Evolutionary conservation across 208 protist genomes (phyloP).

Genomic region (Pavlovales sp.): DNA sequence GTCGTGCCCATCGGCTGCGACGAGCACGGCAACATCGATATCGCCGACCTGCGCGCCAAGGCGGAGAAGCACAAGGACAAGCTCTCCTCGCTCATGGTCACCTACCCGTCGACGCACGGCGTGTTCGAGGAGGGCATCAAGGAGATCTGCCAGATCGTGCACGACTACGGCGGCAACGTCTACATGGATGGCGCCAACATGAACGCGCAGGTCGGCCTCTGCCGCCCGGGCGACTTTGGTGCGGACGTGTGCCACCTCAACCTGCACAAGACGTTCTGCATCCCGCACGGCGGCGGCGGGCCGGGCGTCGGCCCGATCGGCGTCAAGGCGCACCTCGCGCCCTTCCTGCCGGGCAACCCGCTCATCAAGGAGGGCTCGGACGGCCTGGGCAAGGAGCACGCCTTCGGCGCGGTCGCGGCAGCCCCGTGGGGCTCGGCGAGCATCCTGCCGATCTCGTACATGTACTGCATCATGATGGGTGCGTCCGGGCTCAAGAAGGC

Average conservation of each 20-base stretch:
- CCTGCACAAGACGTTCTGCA: conserved; percentile 97
- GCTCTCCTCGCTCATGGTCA: conserved; percentile 91
- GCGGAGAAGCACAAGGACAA: conserved; percentile 80
- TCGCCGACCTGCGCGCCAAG: conserved; percentile 79
- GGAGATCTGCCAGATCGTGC: conserved; percentile 72
- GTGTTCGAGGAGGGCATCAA: conserved; percentile 90
- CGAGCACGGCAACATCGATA: conserved; percentile 80
- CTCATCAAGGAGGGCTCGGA: conserved; percentile 57
- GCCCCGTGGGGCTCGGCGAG: conserved; percentile 83
- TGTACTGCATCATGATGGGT: conserved; percentile 77
- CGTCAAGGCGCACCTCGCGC: conserved; percentile 64
- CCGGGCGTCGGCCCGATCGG: conserved; percentile 95
- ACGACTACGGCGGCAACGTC: conserved; percentile 83
- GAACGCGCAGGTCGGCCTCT: conserved; percentile 90
- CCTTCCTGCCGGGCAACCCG: conserved; percentile 69
- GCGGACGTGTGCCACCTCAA: conserved; percentile 97
- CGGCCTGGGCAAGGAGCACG: neutral
- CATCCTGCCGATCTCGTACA: conserved; percentile 90
- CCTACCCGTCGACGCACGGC: conserved; percentile 96
- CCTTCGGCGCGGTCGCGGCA: conserved; percentile 82
- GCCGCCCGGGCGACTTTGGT: conserved; percentile 86
- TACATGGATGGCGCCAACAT: conserved; percentile 98
- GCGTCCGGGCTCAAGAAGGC: conserved; percentile 77
- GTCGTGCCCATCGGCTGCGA: conserved; percentile 76
- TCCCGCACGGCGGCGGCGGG: conserved; percentile 83